Evolutionary conservation across 108 stramenopile species (phyloP), one percentile per base, ranked within the genome.

Genomic region (Cyclotella kingstonii): DNA sequence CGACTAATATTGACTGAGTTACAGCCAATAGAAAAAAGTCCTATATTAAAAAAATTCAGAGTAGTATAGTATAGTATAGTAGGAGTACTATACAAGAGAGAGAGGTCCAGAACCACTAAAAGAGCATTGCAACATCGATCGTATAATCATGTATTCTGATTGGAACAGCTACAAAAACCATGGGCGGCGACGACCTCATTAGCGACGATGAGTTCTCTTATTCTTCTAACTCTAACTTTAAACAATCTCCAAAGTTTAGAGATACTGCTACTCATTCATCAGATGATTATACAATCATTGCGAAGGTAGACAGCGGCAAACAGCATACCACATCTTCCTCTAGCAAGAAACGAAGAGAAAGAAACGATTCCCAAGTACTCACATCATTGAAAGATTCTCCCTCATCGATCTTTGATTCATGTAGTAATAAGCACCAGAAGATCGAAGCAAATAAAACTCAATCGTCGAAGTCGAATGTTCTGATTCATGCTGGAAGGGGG

Each of bases 151-250:
- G 7, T 36, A 7, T 36, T 36, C 36, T 36, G 11, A 9, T 36
- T 7, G 11, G 7, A 7, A 36, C 7, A 36, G 11, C 9, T 36
- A 9, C 36, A 9, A 36, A 21, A 40, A 80, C 40, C 35, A 88
- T 86, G 85, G 90, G 90, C 26, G 90, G 90, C 48, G 90, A 91
- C 69, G 90, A 91, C 74, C 64, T 91, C 15, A 83, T 74, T 53
- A 83, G 84, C 47, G 90, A 90, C 49, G 89, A 90, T 54, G 89
- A 90, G 58, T 90, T 70, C n/a, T n/a, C n/a, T n/a, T n/a, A n/a
- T n/a, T n/a, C n/a, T n/a, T n/a, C n/a, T n/a, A n/a, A n/a, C n/a
- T n/a, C n/a, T n/a, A n/a, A n/a, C n/a, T n/a, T n/a, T n/a, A n/a
- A n/a, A n/a, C 11, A 47, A 25, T 5, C 36, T 5, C 4, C 35